Conservation (phyloP, 2,329 filamentous ascomycete species). For the Fusarium dlaminii region DNA sequence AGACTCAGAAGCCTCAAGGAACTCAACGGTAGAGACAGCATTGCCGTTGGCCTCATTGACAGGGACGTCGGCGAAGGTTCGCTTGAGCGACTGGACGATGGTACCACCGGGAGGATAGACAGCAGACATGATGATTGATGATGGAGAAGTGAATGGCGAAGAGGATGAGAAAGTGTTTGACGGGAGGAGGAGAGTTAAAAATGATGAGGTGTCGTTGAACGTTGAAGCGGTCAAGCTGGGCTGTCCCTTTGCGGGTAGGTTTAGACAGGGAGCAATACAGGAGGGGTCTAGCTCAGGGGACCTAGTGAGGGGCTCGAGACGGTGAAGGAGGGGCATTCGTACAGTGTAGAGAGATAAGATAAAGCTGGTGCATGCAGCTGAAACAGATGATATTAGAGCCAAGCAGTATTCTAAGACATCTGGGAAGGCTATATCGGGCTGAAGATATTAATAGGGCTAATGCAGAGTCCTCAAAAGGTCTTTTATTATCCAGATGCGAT, state of each 20-base stretch:
- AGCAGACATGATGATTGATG: slow-evolving; percentile 59
- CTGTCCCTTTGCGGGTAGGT: slow-evolving; percentile 36
- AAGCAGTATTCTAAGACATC: not conserved
- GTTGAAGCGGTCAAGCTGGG: slow-evolving; percentile 43
- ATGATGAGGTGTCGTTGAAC: slow-evolving; percentile 30
- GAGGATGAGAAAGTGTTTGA: slow-evolving; percentile 9
- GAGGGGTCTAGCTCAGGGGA: slow-evolving; percentile 37
- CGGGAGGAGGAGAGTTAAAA: slow-evolving; percentile 23
- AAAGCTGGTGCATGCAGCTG: not conserved
- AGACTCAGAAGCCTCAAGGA: slow-evolving; percentile 90
- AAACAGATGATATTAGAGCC: not conserved
- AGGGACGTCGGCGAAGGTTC: slow-evolving; percentile 85
- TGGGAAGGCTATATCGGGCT: not conserved
- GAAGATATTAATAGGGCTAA: not conserved
- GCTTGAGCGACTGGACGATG: slow-evolving; percentile 86
- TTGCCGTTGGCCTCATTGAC: slow-evolving; percentile 78
- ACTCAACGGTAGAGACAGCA: slow-evolving; percentile 83
- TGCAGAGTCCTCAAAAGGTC: not conserved
- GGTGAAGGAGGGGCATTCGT: slow-evolving; percentile 40
- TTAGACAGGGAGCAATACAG: slow-evolving; percentile 24
- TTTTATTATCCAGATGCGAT: too few relatives aligned
- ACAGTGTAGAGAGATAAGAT: slow-evolving; percentile 43
- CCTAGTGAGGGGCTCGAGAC: slow-evolving; percentile 33
- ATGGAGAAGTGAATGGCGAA: slow-evolving; percentile 4
- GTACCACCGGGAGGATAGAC: slow-evolving; percentile 73